Evolutionary conservation across 257 asterid species (phyloP).

Genomic region (Phtheirospermum japonicum): DNA sequence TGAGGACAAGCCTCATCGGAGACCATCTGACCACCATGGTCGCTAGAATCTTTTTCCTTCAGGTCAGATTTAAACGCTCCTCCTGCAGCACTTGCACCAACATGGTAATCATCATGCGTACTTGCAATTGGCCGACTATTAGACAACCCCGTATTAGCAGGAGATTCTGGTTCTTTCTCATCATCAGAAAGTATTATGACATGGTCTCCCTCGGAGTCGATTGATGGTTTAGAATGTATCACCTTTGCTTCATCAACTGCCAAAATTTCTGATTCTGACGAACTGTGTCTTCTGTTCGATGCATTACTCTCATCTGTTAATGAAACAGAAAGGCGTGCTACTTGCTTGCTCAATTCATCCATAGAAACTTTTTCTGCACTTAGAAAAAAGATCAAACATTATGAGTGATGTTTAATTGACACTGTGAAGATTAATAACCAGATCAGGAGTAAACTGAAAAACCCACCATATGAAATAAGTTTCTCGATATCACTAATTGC

Average conservation of each 20-base stretch:
- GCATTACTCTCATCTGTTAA: slow-evolving; percentile 45
- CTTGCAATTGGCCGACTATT: slow-evolving; percentile 31
- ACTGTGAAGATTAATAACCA: slow-evolving; percentile 24
- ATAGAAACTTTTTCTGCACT: slow-evolving; percentile 61
- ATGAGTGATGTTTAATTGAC: slow-evolving; percentile 14
- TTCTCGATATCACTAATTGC: slow-evolving; percentile 55
- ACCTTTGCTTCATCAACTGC: slow-evolving; percentile 34
- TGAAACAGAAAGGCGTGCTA: slow-evolving; percentile 63
- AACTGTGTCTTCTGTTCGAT: slow-evolving; percentile 26
- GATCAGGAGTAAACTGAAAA: slow-evolving; percentile 27
- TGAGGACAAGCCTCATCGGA: slow-evolving; percentile 31
- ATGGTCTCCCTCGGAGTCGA: slow-evolving; percentile 36
- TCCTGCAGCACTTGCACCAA: slow-evolving; percentile 35
- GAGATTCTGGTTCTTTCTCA: slow-evolving; percentile 52
- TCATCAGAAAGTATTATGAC: slow-evolving; percentile 63
- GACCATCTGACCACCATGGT: slow-evolving; percentile 25
- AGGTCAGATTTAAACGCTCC: slow-evolving; percentile 31
- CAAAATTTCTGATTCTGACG: slow-evolving; percentile 36
- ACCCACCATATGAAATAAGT: slow-evolving; percentile 68
- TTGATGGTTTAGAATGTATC: slow-evolving; percentile 35
- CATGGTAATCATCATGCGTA: slow-evolving; percentile 30
- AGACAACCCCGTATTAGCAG: slow-evolving; percentile 34
- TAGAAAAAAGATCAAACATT: slow-evolving; percentile 29
- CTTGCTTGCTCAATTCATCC: slow-evolving; percentile 60
- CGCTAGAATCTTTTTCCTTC: slow-evolving; percentile 32